Evolutionary conservation across 768 basidiomycete genomes (phyloP), one percentile per base, ranked within the genome.

Genomic region (Russula sp.): DNA sequence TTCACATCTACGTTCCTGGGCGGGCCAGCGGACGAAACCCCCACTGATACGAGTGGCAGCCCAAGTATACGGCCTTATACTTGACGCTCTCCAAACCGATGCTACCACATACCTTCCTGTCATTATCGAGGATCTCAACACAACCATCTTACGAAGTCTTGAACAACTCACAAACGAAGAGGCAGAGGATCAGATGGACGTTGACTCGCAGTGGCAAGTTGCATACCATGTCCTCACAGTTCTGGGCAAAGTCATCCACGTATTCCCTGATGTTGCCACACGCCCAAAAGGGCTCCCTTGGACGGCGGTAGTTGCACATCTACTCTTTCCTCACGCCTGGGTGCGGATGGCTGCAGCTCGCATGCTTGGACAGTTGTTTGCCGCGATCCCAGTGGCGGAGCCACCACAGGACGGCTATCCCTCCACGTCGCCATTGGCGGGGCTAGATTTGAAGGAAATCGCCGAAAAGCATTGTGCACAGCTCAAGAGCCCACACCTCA

Each of bases 321-420:
- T 98, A 3, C 78, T 89, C 2, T 98, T 88, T 75, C 94, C 95
- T 5, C 97, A 99, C 73, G 84, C 91, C 4, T 98, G 95, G 96
- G 94, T 97, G 0, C 87, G 95, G 47, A 85, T 84, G 6, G 88
- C 87, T 0, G 80, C 94, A 1, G 87, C 87, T 62, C 81, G 91
- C 59, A 78, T 94, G 13, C 72, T 97, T 3, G 92, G 92, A 18
- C 69, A 80, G 22, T 75, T 94, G 5, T 94, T 89, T 71, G 73
- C 80, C 6, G 78, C 81, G 3, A 71, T 81, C 13, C 81, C 82
- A 37, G 73, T 78, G 3, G 72, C 76, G 4, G 66, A 74, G 4
- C 80, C 82, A 0, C 51, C 66, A 63, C 44, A 34, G 34, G 65
- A 59, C 11, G 55, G 49, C 14, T 65, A 60, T 57, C 66, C 63